phyloP scores from a whole-genome alignment of 73 alveolate genomes.

The Paramecium primaurelia region DNA sequence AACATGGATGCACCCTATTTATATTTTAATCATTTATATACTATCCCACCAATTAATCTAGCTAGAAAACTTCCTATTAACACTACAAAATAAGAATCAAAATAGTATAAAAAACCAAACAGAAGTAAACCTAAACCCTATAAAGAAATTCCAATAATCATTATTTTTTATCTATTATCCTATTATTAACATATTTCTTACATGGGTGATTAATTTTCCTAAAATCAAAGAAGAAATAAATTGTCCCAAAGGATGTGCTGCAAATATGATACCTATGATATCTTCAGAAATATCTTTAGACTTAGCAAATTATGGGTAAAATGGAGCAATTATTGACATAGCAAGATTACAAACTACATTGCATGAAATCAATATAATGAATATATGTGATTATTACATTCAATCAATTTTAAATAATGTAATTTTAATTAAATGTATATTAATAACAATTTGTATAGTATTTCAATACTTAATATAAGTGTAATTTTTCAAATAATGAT shows the following conservation, averaged over 20 bases:
- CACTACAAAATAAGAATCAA: background rate
- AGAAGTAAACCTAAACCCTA: background rate
- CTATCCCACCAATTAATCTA: constrained; percentile 32
- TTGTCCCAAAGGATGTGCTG: background rate
- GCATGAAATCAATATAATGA: background rate
- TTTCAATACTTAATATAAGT: no score
- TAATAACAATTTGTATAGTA: no score
- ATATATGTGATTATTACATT: background rate
- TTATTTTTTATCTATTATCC: background rate
- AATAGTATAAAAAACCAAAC: background rate
- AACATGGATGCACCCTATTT: constrained; percentile 27
- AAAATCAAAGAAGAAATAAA: background rate
- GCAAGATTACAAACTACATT: constrained; percentile 23
- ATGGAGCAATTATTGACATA: constrained; percentile 12
- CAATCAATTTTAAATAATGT: background rate
- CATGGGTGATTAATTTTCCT: constrained; percentile 1
- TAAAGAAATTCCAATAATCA: background rate
- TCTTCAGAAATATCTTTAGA: background rate
- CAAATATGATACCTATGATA: background rate
- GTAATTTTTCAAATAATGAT: no score
- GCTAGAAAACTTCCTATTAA: background rate
- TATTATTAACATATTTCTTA: background rate
- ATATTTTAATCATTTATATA: background rate
- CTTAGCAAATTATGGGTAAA: constrained; percentile 8
- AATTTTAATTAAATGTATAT: background rate